Base-by-base conservation (phyloP, 2,329 filamentous ascomycete genomes). In the Penicillium griseofulvum region DNA sequence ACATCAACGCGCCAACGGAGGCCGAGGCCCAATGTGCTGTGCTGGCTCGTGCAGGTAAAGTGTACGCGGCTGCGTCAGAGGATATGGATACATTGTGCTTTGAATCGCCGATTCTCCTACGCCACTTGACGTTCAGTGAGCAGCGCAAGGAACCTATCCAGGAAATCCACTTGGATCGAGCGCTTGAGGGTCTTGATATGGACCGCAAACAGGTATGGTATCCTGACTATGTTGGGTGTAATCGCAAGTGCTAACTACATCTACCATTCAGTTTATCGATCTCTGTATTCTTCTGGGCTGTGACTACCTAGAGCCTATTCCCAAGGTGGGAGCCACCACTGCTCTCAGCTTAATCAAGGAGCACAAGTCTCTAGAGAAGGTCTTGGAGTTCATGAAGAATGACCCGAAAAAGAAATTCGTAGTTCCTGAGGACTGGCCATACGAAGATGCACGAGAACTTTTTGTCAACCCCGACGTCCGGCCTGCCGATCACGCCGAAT, bases 1-100 rank as follows among this genome's bases (percentile, higher is more conserved):
- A 88, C 74, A 93, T 99, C 60, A 84, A 97, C 68, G 94, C 94
- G 0, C 94, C 94, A 0, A 99, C 94, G 0, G 94, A 99, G 75
- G 94, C 94, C 5, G 94, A 99, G 78, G 94, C 94, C 1, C 94
- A 99, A 73, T 99, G 94, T 72, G 94, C 94, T 3, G 88, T 87
- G 38, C 81, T 99, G 58, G 94, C 94, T 0, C 82, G 88, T 58
- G 92, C 90, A 5, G 93, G 91, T 36, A 97, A 97, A 77, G 94
- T 99, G 49, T 99, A 95, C 72, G 94, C 92, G 4, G 94, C 94
- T 19, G 94, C 94, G 3, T 96, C 90, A 61, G 94, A 99, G 76
- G 94, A 99, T 76, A 99, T 99, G 94, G 94, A 99, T 71, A 99
- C 94, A 0, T 79, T 99, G 52, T 97, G 93, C 68, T 99, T 99